A percentile compares a stretch with the other conserved stretches of the same genome.
Conservation (phyloP, 768 basidiomycete genomes). For the Lactarius tabidus region DNA sequence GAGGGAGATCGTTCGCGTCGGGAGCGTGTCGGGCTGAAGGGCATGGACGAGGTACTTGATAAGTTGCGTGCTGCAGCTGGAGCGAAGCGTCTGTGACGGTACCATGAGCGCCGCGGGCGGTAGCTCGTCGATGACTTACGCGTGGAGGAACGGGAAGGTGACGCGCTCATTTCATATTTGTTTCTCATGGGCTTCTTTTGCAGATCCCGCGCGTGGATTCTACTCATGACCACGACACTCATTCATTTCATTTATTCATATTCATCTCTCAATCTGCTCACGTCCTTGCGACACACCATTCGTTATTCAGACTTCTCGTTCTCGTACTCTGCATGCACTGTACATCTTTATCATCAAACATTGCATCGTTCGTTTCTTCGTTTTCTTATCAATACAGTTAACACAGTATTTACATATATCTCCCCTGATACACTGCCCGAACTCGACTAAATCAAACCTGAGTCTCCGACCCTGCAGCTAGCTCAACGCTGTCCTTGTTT, state of each 20-base stretch:
- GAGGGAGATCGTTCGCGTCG: conserved; percentile 20
- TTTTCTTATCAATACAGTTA: conserved; percentile 16
- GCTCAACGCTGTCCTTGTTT: too few relatives aligned
- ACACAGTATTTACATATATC: conserved; percentile 19
- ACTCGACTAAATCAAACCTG: background rate
- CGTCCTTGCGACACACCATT: conserved; percentile 11
- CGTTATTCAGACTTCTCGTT: conserved; percentile 5
- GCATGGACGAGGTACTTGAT: conserved; percentile 26
- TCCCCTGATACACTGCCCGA: background rate
- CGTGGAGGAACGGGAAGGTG: conserved; percentile 12
- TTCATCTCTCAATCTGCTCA: conserved; percentile 3
- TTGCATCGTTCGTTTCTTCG: conserved; percentile 19
- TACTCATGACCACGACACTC: conserved; percentile 10
- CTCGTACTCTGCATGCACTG: conserved; percentile 22
- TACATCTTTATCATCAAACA: conserved; percentile 22
- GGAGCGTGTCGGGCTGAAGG: conserved; percentile 21
- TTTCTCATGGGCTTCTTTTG: background rate
- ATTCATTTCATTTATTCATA: conserved; percentile 1
- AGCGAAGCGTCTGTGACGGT: background rate
- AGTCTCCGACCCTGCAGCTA: too few relatives aligned
- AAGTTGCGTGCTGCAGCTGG: conserved; percentile 22
- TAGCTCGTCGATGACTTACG: conserved; percentile 7
- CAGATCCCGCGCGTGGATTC: conserved; percentile 2
- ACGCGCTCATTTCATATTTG: conserved; percentile 11
- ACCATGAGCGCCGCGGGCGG: conserved; percentile 6